Base-by-base conservation (phyloP, 306 rosid species). In the Cucumis hystrix region DNA sequence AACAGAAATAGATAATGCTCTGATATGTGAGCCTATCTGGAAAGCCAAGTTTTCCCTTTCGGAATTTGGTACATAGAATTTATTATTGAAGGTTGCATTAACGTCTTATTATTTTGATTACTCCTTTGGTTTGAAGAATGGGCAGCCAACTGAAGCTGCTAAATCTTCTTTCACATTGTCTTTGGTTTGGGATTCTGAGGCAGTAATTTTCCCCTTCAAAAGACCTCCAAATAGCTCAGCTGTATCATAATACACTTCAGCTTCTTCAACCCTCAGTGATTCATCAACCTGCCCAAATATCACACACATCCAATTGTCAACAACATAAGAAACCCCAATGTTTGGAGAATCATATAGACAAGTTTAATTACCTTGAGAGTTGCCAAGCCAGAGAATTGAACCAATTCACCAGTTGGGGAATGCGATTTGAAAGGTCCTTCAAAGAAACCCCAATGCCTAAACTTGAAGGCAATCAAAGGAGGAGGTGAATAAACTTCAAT, bases 401-500 rank as follows among this genome's bases (percentile, higher is more conserved):
- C 85, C 37, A 87, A 47, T 8, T 90, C 86, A 1, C 91, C 91
- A n/a, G 86, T 88, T 10, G 97, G 97, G 28, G 84, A 52, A 79
- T 80, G 91, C 5, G 83, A 86, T 76, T 86, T 89, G 70, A 43
- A 92, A 61, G 96, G 91, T 5, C 97, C 97, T 79, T 92, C 96
- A 79, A 84, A 90, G 89, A 84, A 84, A 20, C 97, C 97, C 97
- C 97, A 92, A 71, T 92, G 97, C 82, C 96, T 86, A 76, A 88
- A 92, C 85, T 88, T 92, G 88, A 15, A 92, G 7, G 88, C 84
- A 57, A 92, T 92, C 55, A 85, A 79, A 23, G 96, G 97, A 15
- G 96, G 97, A 41, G 91, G 91, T 11, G 82, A 75, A 33, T 80
- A 92, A 39, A 92, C 97, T 7, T 82, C 72, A 8, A 88, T 72